Evolutionary conservation across 495 filamentous ascomycete genomes (phyloP), one percentile per base, ranked within the genome.

Genomic region (Podospora pseudoanserina): DNA sequence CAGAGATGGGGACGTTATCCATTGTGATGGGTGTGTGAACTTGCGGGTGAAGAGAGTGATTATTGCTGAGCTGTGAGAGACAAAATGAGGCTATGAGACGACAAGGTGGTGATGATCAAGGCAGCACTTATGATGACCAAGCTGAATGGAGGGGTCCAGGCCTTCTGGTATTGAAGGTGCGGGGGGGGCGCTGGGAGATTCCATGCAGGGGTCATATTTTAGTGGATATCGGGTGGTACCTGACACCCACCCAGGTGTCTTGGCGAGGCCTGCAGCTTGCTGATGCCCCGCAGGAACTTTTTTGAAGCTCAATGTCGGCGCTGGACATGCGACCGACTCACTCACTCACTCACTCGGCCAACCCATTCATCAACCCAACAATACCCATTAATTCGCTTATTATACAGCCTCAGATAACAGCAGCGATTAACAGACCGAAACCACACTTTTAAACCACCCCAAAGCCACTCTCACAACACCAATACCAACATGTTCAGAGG

Each of bases 1-100:
- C 83, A 11, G 39, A 16, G 20, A 83, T 73, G 34, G 81, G 79
- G 20, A 72, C 71, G 13, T 63, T 74, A 56, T 82, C 81, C 65
- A 75, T 74, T 15, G 15, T 72, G 27, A 13, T 54, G 20, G 26
- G 58, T 44, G 61, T 56, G 60, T 32, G 61, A 5, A 39, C 15
- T 49, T 3, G 9, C 54, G 61, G 61, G 68, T 49, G 66, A 66
- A 20, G 30, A 65, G 72, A 64, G 61, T 67, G 70, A 73, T 9
- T 58, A 18, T 4, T 58, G 19, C 5, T 7, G 20, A 23, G 56
- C 11, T n/a, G 4, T 61, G 26, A 61, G 4, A 2, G 20, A 7
- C 32, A 11, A 13, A 13, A 49, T 3, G 23, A 30, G 18, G 4
- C 59, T 61, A 13, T 18, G 59, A 61, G 27, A 61, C 32, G 59